phyloP scores from a whole-genome alignment of 2,329 filamentous ascomycete species.

The Pseudofabraea citricarpa region DNA sequence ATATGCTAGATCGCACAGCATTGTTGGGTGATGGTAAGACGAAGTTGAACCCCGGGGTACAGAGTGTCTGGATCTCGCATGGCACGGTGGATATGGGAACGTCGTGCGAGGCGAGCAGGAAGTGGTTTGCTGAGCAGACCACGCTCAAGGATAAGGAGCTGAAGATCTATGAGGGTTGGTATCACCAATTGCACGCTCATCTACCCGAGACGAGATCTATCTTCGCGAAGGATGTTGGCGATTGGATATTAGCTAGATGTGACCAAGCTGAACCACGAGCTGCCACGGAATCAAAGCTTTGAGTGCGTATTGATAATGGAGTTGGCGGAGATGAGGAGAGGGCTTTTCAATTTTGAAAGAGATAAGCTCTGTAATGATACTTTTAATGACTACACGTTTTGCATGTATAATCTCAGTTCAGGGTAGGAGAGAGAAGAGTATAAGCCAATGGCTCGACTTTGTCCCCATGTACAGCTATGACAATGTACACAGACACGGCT shows the following conservation, averaged over 20 bases:
- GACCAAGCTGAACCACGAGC: slow-evolving; percentile 5
- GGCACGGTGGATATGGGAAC: slow-evolving; percentile 71
- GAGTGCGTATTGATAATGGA: no score
- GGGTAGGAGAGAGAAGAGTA: no score
- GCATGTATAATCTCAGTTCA: no score
- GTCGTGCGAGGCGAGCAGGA: slow-evolving; percentile 58
- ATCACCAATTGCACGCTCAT: slow-evolving; percentile 69
- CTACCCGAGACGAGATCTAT: slow-evolving; percentile 27
- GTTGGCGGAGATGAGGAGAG: no score
- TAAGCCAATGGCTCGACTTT: no score
- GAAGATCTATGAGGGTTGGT: slow-evolving; percentile 71
- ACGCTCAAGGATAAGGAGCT: slow-evolving; percentile 63
- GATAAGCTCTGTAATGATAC: no score
- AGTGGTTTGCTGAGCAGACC: slow-evolving; percentile 53
- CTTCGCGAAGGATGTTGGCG: slow-evolving; percentile 52
- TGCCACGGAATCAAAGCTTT: slow-evolving; percentile 14
- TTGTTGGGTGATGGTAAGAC: slow-evolving; percentile 53
- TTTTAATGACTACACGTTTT: no score
- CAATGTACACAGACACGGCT: no score
- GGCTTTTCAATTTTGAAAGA: no score
- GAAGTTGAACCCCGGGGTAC: slow-evolving; percentile 47
- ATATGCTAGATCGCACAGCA: slow-evolving; percentile 69
- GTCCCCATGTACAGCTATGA: no score
- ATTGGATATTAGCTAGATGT: slow-evolving; percentile 57
- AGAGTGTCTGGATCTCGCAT: slow-evolving; percentile 67